Conservation (phyloP, 2,329 filamentous ascomycete species). For the Hysterium pulicare region DNA sequence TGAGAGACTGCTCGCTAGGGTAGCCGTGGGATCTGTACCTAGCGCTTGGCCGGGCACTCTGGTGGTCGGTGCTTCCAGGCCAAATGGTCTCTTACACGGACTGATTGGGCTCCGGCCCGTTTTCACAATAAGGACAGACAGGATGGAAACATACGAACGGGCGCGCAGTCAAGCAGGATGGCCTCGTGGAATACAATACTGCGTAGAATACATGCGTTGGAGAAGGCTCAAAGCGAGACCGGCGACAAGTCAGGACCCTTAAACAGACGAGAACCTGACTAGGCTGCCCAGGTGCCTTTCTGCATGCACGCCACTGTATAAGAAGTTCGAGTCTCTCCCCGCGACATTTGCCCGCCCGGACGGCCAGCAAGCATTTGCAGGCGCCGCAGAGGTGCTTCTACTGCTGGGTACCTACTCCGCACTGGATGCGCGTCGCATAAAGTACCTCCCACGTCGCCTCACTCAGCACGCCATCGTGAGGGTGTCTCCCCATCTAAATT, state of each 20-base stretch:
- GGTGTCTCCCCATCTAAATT: neutral
- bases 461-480: neutral
- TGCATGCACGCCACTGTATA: slow-evolving; percentile 5
- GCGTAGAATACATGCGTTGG: slow-evolving; percentile 8
- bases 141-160: slow-evolving; percentile 5
- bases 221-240: neutral
- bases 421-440: slow-evolving; percentile 1
- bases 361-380: neutral
- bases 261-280: slow-evolving; percentile 1
- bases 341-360: slow-evolving; percentile 1
- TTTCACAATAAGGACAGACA: slow-evolving; percentile 12
- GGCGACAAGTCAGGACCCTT: neutral
- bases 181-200: slow-evolving; percentile 5
- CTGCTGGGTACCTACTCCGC: neutral
- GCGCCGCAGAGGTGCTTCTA: slow-evolving; percentile 9
- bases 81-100: neutral
- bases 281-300: too few relatives aligned
- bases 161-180: slow-evolving; percentile 1
- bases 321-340: slow-evolving; percentile 10
- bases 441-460: neutral
- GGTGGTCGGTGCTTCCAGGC: slow-evolving; percentile 10
- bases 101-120: slow-evolving; percentile 1
- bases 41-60: slow-evolving; percentile 8
- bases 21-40: slow-evolving; percentile 4
- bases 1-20: slow-evolving; percentile 9